A percentile compares a stretch with the other conserved stretches of the same genome.
phyloP scores from a whole-genome alignment of 192 early-diverging fungal genomes.

The Rhizoclosmatium sp. region DNA sequence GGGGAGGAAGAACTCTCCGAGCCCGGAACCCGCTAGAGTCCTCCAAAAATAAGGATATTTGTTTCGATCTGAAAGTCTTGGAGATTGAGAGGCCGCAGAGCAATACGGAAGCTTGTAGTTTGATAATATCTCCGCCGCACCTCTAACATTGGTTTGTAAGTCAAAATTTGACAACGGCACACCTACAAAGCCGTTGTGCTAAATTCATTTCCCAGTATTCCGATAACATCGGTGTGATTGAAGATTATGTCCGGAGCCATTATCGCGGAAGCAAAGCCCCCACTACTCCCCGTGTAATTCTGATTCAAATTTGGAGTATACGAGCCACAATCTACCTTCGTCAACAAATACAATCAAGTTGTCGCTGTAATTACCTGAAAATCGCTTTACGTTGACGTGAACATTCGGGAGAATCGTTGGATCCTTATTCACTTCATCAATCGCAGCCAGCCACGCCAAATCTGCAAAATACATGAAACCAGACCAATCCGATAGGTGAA shows the following conservation, averaged over 20 bases:
- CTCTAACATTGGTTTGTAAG: neutral
- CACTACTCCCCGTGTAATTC: neutral
- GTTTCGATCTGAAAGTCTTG: neutral
- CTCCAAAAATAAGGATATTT: neutral
- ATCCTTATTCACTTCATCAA: neutral
- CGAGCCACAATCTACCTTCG: neutral
- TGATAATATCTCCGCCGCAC: neutral
- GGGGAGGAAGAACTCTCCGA: neutral
- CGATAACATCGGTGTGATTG: conserved; percentile 1
- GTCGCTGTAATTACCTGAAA: neutral
- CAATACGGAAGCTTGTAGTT: conserved; percentile 8
- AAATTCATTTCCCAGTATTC: conserved; percentile 1
- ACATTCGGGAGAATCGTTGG: conserved; percentile 4
- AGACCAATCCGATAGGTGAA: neutral
- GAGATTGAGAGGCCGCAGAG: neutral
- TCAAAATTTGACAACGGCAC: neutral
- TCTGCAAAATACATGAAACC: neutral
- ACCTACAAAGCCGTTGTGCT: neutral
- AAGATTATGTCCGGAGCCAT: neutral
- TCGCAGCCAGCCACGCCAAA: neutral
- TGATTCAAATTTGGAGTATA: neutral
- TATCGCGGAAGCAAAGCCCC: neutral
- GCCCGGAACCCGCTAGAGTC: neutral
- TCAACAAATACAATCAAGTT: too few relatives aligned
- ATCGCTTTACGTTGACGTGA: conserved; percentile 8